phyloP scores from a whole-genome alignment of 2,329 filamentous ascomycete genomes.

The Rutstroemia sp. region DNA sequence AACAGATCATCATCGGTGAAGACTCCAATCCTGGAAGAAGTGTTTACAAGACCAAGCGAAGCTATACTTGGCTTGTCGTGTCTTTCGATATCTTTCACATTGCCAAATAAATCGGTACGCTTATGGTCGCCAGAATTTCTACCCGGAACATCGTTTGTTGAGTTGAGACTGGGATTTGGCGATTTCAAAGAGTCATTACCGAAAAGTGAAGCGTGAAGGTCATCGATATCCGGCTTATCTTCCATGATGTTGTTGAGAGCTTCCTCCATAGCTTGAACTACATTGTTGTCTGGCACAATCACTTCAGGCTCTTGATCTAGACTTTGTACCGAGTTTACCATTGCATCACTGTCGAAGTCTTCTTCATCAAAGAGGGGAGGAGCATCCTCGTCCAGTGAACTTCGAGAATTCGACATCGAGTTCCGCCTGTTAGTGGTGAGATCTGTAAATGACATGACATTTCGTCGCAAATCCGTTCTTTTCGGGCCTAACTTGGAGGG shows the following conservation, averaged over 20 bases:
- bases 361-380: slow-evolving; percentile 75
- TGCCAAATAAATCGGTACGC: slow-evolving; percentile 35
- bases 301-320: slow-evolving; percentile 63
- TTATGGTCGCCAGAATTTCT: slow-evolving; percentile 54
- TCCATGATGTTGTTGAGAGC: slow-evolving; percentile 91
- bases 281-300: slow-evolving; percentile 60
- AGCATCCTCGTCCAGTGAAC: slow-evolving; percentile 63
- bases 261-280: slow-evolving; percentile 88
- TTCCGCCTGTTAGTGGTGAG: slow-evolving; percentile 37
- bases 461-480: slow-evolving; percentile 47
- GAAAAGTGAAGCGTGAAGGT: slow-evolving; percentile 61
- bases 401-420: slow-evolving; percentile 40
- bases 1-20: slow-evolving; percentile 93
- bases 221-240: slow-evolving; percentile 61
- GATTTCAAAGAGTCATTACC: slow-evolving; percentile 38
- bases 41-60: slow-evolving; percentile 83
- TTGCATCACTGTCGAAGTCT: slow-evolving; percentile 62
- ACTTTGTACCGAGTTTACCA: slow-evolving; percentile 67
- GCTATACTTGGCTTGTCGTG: slow-evolving; percentile 67
- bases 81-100: slow-evolving; percentile 44
- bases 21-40: slow-evolving; percentile 80
- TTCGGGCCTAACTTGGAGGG: slow-evolving; percentile 38
- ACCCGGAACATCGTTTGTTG: slow-evolving; percentile 53
- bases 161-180: slow-evolving; percentile 39
- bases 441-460: slow-evolving; percentile 55